Evolutionary conservation across 2,329 filamentous ascomycete species (phyloP).

Genomic region (Beauveria sp.): DNA sequence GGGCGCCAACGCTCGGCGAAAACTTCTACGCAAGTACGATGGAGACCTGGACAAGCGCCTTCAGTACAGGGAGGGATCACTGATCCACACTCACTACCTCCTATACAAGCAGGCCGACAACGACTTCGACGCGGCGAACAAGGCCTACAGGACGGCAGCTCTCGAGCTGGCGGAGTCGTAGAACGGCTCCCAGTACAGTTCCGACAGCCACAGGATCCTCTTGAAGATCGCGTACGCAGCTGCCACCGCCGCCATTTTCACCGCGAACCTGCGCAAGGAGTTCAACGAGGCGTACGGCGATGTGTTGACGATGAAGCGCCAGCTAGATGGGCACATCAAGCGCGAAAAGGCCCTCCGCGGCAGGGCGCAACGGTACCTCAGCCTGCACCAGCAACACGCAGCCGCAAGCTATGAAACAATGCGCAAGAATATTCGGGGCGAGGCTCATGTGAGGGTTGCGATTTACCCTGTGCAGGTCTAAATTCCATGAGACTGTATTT

Average conservation of each 20-base stretch:
- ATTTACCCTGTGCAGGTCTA: too few relatives aligned
- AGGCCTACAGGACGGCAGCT: not conserved
- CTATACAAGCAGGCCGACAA: not conserved
- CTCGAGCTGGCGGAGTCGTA: not conserved
- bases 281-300: not conserved
- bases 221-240: not conserved
- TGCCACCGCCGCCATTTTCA: not conserved
- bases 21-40: too few relatives aligned
- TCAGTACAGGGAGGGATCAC: too few relatives aligned
- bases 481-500: too few relatives aligned
- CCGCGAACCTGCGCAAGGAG: not conserved
- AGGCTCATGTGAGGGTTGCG: too few relatives aligned
- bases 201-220: not conserved
- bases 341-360: not conserved
- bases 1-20: too few relatives aligned
- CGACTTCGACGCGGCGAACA: not conserved
- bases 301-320: not conserved
- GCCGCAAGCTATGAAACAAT: not conserved
- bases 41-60: too few relatives aligned
- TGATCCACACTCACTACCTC: too few relatives aligned
- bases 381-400: not conserved
- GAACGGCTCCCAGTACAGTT: not conserved
- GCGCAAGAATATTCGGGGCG: not conserved
- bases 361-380: not conserved
- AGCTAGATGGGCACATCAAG: not conserved